Conservation (phyloP, 1,284 basidiomycete genomes). For the Puccinia sorghi region DNA sequence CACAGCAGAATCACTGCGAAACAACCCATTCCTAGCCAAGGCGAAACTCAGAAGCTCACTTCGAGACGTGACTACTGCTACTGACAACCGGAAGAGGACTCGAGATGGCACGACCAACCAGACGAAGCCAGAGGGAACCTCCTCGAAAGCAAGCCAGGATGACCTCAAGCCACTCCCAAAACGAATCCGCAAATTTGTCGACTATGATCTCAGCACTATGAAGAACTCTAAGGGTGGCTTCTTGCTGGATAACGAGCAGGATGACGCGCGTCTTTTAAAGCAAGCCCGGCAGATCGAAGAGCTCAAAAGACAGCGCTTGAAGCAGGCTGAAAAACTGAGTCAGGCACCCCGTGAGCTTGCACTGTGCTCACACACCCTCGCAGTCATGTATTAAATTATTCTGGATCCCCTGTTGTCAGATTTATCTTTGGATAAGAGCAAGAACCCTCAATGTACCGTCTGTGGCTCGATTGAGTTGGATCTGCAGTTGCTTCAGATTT, state of each 20-base stretch:
- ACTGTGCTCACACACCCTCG: no score
- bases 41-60: neutral
- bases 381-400: no score
- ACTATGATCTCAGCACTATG: slow-evolving; percentile 44
- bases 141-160: neutral
- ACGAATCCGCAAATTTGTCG: slow-evolving; percentile 39
- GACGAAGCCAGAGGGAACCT: neutral
- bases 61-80: neutral
- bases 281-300: slow-evolving; percentile 54
- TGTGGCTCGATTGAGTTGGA: slow-evolving; percentile 84
- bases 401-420: neutral
- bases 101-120: neutral
- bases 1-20: neutral
- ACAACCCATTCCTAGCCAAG: slow-evolving; percentile 12
- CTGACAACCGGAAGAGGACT: neutral
- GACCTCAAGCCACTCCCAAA: slow-evolving; percentile 44
- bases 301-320: slow-evolving; percentile 54
- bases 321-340: slow-evolving; percentile 51
- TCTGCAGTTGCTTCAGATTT: slow-evolving; percentile 74
- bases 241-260: slow-evolving; percentile 72
- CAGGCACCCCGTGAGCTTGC: slow-evolving; percentile 4
- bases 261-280: slow-evolving; percentile 55
- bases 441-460: slow-evolving; percentile 79
- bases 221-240: slow-evolving; percentile 83
- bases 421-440: slow-evolving; percentile 57